Evolutionary conservation across 2,329 filamentous ascomycete species (phyloP).

Genomic region (Orbilia quercus): DNA sequence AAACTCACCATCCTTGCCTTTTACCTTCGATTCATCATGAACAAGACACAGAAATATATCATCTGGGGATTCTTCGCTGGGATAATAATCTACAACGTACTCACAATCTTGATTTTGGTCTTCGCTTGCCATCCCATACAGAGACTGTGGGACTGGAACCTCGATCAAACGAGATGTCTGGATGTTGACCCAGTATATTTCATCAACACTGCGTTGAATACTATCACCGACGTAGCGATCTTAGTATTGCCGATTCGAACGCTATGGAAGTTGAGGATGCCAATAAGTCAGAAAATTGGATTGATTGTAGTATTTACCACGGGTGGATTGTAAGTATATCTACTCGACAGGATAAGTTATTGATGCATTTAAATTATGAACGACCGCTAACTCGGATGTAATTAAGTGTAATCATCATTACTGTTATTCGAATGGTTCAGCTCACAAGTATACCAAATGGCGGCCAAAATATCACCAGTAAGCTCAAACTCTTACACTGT

Average conservation of each 20-base stretch:
- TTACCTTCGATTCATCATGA: conserved; percentile 51
- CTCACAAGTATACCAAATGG: conserved; percentile 49
- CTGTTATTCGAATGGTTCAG: conserved; percentile 48
- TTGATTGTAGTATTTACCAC: conserved; percentile 65
- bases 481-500: not conserved
- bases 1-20: conserved; percentile 54
- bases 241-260: conserved; percentile 65
- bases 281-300: conserved; percentile 65
- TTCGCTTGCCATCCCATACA: conserved; percentile 38
- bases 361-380: not conserved
- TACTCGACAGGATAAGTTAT: conserved; percentile 1
- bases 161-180: conserved; percentile 36
- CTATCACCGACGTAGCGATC: conserved; percentile 42
- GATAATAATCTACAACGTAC: conserved; percentile 41
- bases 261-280: conserved; percentile 66
- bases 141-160: conserved; percentile 41
- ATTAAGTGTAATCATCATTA: conserved; percentile 47
- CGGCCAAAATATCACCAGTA: conserved; percentile 51
- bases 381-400: not conserved
- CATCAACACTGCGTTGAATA: conserved; percentile 47
- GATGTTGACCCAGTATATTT: conserved; percentile 46
- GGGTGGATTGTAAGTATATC: conserved; percentile 45
- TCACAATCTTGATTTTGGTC: conserved; percentile 43
- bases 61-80: conserved; percentile 43
- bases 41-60: conserved; percentile 46